Percentiles rank a stretch among this genome's conserved stretches.
Conservation (phyloP, 1,284 basidiomycete genomes). For the Ceraceosorus guamensis region DNA sequence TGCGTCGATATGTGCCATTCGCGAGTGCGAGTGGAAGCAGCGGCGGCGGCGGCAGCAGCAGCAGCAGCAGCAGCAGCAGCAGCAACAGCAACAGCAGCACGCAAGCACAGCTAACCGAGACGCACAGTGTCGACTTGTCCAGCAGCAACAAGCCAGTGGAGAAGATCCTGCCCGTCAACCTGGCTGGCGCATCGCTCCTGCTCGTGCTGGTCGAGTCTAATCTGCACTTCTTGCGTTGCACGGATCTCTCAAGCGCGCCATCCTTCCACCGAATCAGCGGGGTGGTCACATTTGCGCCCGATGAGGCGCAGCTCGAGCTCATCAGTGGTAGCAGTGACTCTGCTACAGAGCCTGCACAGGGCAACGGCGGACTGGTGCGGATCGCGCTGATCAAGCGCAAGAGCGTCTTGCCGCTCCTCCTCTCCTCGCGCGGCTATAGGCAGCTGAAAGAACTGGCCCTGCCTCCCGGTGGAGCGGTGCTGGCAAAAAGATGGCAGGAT, state of each 20-base stretch:
- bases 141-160: not conserved
- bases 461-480: slow-evolving; percentile 35
- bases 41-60: too few species aligned
- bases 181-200: not conserved
- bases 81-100: too few species aligned
- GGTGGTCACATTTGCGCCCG: not conserved
- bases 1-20: not conserved
- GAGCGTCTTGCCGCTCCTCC: not conserved
- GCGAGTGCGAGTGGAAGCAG: not conserved
- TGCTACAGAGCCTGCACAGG: too few species aligned
- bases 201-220: not conserved
- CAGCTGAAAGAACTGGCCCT: slow-evolving; percentile 26
- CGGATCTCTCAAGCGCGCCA: not conserved
- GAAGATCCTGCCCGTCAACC: not conserved
- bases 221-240: not conserved
- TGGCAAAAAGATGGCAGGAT: slow-evolving; percentile 34
- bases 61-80: too few species aligned
- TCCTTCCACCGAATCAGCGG: not conserved
- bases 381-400: not conserved
- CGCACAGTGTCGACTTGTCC: not conserved
- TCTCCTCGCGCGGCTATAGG: not conserved
- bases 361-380: not conserved
- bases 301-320: not conserved
- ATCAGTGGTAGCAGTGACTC: too few species aligned
- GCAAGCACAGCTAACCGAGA: not conserved